Evolutionary conservation across 345 rosid species (phyloP), one percentile per base, ranked within the genome.

Genomic region (Eucalyptus cloeziana): DNA sequence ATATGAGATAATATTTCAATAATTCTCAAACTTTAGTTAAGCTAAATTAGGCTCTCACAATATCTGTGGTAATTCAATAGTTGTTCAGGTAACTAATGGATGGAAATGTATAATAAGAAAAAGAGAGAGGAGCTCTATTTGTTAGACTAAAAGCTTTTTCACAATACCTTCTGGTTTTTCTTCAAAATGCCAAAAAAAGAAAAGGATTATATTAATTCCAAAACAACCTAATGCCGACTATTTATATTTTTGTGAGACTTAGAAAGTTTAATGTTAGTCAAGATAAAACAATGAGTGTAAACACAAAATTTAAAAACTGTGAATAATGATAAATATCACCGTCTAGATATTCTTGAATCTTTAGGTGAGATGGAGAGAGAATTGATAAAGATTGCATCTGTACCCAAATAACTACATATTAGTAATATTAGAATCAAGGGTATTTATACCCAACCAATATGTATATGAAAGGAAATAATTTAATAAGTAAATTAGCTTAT

Each of bases 21-120:
- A 21, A 52, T 21, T 64, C 21, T 14, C 6, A 15, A 64, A 64
- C 0, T 0, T 64, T 64, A n/a, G 10, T n/a, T 64, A 30, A 62
- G 40, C 1, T n/a, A n/a, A 64, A 64, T 30, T 64, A n/a, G 76
- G 11, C 1, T 62, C 33, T 27, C 31, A 27, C 0, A 0, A 7
- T n/a, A 8, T 12, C 0, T 64, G 19, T 64, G 76, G 3, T 15
- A 15, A 64, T 64, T 7, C 0, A 0, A n/a, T 37, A 3, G 37
- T 31, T 19, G 81, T 37, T 71, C 2, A 71, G 2, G 44, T 71
- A 67, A 67, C 43, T 31, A 31, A 67, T 31, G 43, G 40, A 31
- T 67, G 79, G 79, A 67, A 31, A 31, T 3, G 33, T 15, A 62
- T 7, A 62, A 30, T 62, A 30, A 67, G 21, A 67, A 16, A 31